Base-by-base conservation (phyloP, 2,329 filamentous ascomycete genomes). In the Sporothrix luriei region DNA sequence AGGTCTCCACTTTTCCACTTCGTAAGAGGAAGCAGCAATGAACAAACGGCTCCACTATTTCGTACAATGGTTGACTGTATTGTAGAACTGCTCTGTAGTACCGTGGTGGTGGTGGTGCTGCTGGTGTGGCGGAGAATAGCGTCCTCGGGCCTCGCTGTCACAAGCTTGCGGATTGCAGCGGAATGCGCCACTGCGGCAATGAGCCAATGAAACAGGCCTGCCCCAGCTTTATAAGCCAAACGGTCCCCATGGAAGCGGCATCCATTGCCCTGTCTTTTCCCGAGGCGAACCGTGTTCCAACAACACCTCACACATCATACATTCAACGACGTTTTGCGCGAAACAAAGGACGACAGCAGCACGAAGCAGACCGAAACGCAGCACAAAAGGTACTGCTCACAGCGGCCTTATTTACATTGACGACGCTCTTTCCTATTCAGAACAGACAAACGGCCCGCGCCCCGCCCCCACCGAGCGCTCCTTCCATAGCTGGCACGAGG, bases 131-230 rank as follows among this genome's bases (percentile, higher is more conserved):
- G 24, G 21, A 24, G 24, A 24, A 54, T 21, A 61, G 33, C 33
- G 55, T 21, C 62, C 46, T 65, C 62, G 62, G 55, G 43, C 62
- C 62, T 49, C 26, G 26, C 46, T 65, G 62, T 65, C 62, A 65
- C 62, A 65, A 65, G 62, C 62, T 51, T 65, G 26, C 19, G 19
- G 5, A 49, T n/a, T 49, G 26, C 61, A n/a, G 43, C 6, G 33
- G 55, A 46, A 33, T 64, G 40, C 61, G 61, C 61, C 33, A 64
- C 33, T 33, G 55, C 14, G 55, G 19, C 55, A 43, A 43, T 26
- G 33, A 61, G 38, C 57, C 38, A 62, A 62, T 62, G 26, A 13
- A 24, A 62, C 10, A 13, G 13, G 38, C n/a, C 38, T 6, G 43
- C 24, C 21, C 40, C 61, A 49, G 61, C 61, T 64, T 64, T 64